Evolutionary conservation across 306 rosid genomes (phyloP).

Genomic region (Cotoneaster glaucophyllus): DNA sequence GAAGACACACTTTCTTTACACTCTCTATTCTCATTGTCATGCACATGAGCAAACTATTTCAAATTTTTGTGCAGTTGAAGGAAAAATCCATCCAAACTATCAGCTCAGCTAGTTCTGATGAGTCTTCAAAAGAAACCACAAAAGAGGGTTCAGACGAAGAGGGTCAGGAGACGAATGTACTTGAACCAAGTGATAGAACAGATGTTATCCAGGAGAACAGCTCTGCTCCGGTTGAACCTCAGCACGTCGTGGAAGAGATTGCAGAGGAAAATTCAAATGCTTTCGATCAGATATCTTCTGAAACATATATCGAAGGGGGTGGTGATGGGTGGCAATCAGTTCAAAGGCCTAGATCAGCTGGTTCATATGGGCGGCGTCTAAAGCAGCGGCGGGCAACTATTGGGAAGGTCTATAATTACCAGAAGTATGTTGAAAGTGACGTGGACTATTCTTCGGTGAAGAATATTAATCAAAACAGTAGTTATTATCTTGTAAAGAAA

Average conservation of each 20-base stretch:
- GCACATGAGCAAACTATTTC: slow-evolving; percentile 19
- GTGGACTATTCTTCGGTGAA: slow-evolving; percentile 40
- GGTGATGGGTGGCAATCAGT: slow-evolving; percentile 97
- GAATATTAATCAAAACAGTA: slow-evolving; percentile 49
- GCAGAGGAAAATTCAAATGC: slow-evolving; percentile 41
- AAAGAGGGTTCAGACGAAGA: slow-evolving; percentile 77
- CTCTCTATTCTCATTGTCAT: neutral
- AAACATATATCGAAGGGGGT: slow-evolving; percentile 68
- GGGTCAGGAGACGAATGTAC: slow-evolving; percentile 54
- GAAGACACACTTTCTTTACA: neutral
- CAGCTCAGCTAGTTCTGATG: slow-evolving; percentile 50
- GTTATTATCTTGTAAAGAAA: slow-evolving; percentile 68
- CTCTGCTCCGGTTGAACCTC: slow-evolving; percentile 46
- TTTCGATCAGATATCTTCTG: slow-evolving; percentile 43
- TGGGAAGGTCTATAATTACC: slow-evolving; percentile 69
- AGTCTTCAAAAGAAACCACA: slow-evolving; percentile 64
- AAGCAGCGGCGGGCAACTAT: slow-evolving; percentile 82
- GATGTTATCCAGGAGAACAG: slow-evolving; percentile 48
- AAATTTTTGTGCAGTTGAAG: slow-evolving; percentile 53
- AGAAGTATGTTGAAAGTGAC: slow-evolving; percentile 58
- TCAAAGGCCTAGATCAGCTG: slow-evolving; percentile 89
- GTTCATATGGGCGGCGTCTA: slow-evolving; percentile 60
- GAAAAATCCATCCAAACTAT: slow-evolving; percentile 44
- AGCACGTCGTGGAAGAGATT: slow-evolving; percentile 34
- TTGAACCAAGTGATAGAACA: slow-evolving; percentile 32